These are phyloP conservation scores for Candida argentea DNA, from an alignment of 805 yeast genomes.

Conservation along the genomic window DNA sequence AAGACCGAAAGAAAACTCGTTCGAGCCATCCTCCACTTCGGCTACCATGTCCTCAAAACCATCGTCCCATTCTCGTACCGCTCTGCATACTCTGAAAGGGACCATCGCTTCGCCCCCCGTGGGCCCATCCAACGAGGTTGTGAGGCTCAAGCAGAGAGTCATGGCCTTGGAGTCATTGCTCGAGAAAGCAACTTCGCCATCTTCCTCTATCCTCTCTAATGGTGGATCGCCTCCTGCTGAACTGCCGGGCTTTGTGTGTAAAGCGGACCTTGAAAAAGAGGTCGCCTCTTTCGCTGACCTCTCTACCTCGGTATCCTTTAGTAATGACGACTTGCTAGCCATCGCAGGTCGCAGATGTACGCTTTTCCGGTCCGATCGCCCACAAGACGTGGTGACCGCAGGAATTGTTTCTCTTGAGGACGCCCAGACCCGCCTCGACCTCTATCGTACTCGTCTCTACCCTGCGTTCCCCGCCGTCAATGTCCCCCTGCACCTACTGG, in stretches of 20 bases:
- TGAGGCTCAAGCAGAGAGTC: neutral
- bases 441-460: conserved; percentile 40
- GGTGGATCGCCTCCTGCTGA: conserved; percentile 3
- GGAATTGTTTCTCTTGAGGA: conserved; percentile 53
- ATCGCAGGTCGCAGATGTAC: conserved; percentile 33
- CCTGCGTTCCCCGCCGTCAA: conserved; percentile 47
- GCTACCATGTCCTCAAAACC: neutral
- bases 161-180: conserved; percentile 1
- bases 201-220: neutral
- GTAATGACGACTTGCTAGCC: conserved; percentile 37
- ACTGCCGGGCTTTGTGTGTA: conserved; percentile 17
- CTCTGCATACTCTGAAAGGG: neutral
- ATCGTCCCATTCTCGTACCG: neutral
- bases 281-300: conserved; percentile 24
- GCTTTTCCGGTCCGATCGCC: conserved; percentile 15
- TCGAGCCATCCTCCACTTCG: neutral
- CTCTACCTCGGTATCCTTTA: conserved; percentile 25
- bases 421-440: conserved; percentile 42
- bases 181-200: neutral
- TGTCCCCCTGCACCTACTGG: conserved; percentile 33
- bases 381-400: conserved; percentile 41
- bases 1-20: neutral
- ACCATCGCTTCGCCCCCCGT: no score
- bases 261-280: conserved; percentile 32
- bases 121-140: no score